Evolutionary conservation across 495 filamentous ascomycete genomes (phyloP).

Genomic region (Penicillium ochrochloron): DNA sequence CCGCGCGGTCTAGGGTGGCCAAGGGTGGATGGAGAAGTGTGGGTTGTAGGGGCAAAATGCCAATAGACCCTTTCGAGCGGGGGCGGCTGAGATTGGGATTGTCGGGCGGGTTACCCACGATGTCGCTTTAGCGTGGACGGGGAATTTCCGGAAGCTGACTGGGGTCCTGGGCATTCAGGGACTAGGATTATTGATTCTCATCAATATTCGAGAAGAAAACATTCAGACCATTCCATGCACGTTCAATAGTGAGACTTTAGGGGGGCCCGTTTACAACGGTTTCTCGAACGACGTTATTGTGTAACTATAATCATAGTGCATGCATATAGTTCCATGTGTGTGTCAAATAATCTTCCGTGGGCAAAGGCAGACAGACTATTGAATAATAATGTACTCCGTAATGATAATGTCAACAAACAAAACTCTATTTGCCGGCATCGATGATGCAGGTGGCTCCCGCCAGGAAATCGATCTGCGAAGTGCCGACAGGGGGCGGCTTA

Average conservation of each 20-base stretch:
- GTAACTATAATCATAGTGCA: conserved; percentile 2
- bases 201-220: neutral
- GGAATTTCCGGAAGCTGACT: conserved; percentile 7
- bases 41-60: neutral
- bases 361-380: neutral
- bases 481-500: conserved; percentile 2
- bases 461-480: conserved; percentile 11
- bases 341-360: neutral
- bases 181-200: neutral
- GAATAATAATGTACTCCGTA: conserved; percentile 1
- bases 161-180: neutral
- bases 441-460: conserved; percentile 21
- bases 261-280: neutral
- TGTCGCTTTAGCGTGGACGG: conserved; percentile 10
- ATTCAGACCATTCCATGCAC: conserved; percentile 2
- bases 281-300: neutral
- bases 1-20: neutral
- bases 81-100: conserved; percentile 18
- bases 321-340: neutral
- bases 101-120: conserved; percentile 5
- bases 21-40: neutral
- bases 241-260: neutral
- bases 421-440: neutral
- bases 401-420: conserved; percentile 4
- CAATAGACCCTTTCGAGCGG: neutral